Base-by-base conservation (phyloP, 108 stramenopile genomes). In the Cyclotella choctawhatcheeana region DNA sequence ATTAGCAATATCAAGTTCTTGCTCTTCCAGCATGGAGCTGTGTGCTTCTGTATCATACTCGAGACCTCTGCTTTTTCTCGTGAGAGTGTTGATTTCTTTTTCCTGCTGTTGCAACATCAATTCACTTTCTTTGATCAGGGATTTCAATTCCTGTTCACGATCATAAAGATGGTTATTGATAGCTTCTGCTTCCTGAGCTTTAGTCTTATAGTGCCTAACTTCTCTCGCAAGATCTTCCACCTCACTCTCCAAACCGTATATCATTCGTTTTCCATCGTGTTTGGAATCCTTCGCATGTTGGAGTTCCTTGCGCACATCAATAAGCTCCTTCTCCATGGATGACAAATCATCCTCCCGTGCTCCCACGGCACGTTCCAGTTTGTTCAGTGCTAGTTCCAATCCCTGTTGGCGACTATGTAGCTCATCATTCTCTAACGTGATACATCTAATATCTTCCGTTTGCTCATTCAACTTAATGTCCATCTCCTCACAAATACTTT, bases 401-500 rank as follows among this genome's bases (percentile, higher is more conserved):
- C 37, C 63, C 0, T n/a, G 25, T 31, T 51, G 64, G 37, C 37
- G 34, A 26, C 26, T 1, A 24, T 34, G 26, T 27, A 64, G 21
- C n/a, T 71, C 56, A 0, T 59, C 56, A 25, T 79, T 64, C 31
- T 50, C 26, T 51, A 32, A 26, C 18, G 48, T 31, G 5, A n/a
- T 58, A 18, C 29, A 14, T 14, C n/a, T 48, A 33, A 71, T 60
- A 12, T 71, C 65, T 17, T 64, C 65, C 22, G 71, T 70, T 17
- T 58, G 58, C 32, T 72, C 27, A 30, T 67, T 66, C 33, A 66
- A 45, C 24, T 43, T 64, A 16, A 43, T 24, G 7, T 64, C 25
- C 13, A 79, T n/a, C 16, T 71, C 58, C 35, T 71, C 58, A 33
- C 71, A 71, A 7, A n/a, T 25, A 45, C 69, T 44, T 35, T 78